phyloP scores from a whole-genome alignment of 306 rosid species.

The Pueraria montana region DNA sequence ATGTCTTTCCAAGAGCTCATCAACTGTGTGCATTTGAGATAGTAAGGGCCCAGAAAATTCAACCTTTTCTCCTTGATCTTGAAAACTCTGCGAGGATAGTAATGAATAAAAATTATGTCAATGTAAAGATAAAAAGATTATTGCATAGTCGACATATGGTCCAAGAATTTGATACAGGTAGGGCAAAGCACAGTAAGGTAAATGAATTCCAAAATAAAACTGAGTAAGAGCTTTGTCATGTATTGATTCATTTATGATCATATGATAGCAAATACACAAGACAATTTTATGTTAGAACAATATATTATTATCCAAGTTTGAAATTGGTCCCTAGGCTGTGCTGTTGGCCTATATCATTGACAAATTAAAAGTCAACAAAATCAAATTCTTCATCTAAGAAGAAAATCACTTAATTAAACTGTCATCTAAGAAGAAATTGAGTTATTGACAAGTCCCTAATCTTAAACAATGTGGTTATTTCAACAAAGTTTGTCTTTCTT shows the following conservation, averaged over 20 bases:
- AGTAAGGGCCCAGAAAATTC: conserved; percentile 94
- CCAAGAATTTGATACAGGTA: conserved; percentile 11
- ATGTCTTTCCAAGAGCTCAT: conserved; percentile 83
- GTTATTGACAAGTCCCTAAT: background rate
- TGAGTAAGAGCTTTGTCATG: background rate
- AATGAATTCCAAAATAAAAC: conserved; percentile 17
- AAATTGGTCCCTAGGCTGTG: conserved; percentile 5
- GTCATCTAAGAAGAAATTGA: conserved; percentile 27
- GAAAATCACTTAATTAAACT: conserved; percentile 6
- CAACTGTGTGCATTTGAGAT: conserved; percentile 81
- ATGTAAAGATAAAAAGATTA: conserved; percentile 12
- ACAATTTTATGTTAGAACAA: background rate
- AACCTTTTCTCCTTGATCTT: conserved; percentile 82
- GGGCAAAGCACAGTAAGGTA: background rate
- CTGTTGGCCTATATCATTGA: background rate
- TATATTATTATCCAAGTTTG: background rate
- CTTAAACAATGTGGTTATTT: conserved; percentile 23
- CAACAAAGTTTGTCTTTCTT: conserved; percentile 8
- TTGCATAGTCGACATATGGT: conserved; percentile 17
- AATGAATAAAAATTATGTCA: conserved; percentile 23
- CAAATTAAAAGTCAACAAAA: conserved; percentile 13
- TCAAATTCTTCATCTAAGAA: conserved; percentile 19
- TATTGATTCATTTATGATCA: conserved; percentile 26
- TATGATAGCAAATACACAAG: background rate
- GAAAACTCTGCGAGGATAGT: conserved; percentile 64